These are phyloP conservation scores for Turnera subulata DNA, from an alignment of 345 rosid species.

Conservation along the genomic window DNA sequence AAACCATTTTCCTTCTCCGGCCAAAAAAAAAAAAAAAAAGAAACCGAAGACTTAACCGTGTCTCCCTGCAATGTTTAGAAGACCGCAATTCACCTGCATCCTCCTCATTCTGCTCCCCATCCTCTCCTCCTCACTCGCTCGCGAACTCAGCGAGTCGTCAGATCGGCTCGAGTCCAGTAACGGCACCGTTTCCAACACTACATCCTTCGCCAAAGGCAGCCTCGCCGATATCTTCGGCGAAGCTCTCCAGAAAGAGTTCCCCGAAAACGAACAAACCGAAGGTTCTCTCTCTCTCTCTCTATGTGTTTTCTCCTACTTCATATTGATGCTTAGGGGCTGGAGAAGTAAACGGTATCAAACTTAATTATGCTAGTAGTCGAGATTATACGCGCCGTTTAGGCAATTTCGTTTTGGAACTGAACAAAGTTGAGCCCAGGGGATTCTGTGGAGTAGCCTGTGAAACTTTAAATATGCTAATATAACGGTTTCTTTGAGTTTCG, in stretches of 20 bases:
- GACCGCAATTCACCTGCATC: background rate
- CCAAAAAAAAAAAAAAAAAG: background rate
- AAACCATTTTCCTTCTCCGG: too few relatives aligned
- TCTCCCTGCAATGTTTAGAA: constrained; percentile 5
- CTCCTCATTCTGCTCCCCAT: background rate
- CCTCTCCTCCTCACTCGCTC: constrained; percentile 4
- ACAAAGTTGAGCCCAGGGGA: too few relatives aligned
- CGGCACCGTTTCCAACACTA: constrained; percentile 31
- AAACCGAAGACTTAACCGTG: background rate
- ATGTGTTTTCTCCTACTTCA: background rate
- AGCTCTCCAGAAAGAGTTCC: constrained; percentile 85
- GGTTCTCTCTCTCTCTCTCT: constrained; percentile 45
- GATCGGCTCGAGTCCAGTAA: constrained; percentile 8
- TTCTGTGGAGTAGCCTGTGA: too few relatives aligned
- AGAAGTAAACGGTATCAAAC: background rate
- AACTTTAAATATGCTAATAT: too few relatives aligned
- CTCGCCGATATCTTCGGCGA: constrained; percentile 88
- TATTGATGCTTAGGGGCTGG: background rate
- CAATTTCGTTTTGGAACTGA: too few relatives aligned
- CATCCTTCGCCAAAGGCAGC: constrained; percentile 48
- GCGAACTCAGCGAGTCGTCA: constrained; percentile 5
- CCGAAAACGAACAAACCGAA: constrained; percentile 74
- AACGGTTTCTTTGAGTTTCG: background rate
- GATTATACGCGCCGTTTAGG: too few relatives aligned
- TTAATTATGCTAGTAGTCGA: background rate